Conservation (phyloP, 345 rosid species). For the Trapa incisa region DNA sequence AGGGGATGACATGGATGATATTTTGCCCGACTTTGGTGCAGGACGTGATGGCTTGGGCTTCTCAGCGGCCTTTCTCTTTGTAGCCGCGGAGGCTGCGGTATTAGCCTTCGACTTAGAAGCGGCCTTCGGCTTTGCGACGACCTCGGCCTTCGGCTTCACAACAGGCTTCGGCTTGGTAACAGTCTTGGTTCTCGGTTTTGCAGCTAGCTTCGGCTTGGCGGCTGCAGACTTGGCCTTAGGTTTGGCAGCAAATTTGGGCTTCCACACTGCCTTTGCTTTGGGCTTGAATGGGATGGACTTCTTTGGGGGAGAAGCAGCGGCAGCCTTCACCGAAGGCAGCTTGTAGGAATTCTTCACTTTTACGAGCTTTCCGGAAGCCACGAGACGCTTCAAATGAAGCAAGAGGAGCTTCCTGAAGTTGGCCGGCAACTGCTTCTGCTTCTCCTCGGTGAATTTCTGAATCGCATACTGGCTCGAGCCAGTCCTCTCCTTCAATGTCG, state of each 20-base stretch:
- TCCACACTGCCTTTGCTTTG: conserved; percentile 10
- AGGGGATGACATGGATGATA: conserved; percentile 30
- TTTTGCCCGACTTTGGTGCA: conserved; percentile 16
- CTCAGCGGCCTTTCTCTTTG: conserved; percentile 10
- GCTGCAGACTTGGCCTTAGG: conserved; percentile 6
- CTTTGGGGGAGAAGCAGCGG: conserved; percentile 2
- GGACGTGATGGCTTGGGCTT: conserved; percentile 20
- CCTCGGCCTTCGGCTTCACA: conserved; percentile 14
- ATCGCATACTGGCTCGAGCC: conserved; percentile 93
- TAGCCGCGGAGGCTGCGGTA: neutral
- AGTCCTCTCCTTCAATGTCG: conserved; percentile 60
- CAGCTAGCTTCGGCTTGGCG: conserved; percentile 1
- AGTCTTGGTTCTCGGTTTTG: conserved; percentile 25
- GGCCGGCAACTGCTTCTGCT: conserved; percentile 50
- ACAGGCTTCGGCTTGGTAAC: conserved; percentile 13
- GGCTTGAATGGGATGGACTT: conserved; percentile 2
- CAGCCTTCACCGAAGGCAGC: conserved; percentile 36
- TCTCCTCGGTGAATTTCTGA: conserved; percentile 68
- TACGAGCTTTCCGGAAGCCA: conserved; percentile 46
- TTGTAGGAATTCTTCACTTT: conserved; percentile 72
- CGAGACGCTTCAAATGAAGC: conserved; percentile 55
- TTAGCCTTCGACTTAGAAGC: neutral
- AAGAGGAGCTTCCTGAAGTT: conserved; percentile 56
- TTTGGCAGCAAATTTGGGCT: too few species aligned
- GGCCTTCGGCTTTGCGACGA: conserved; percentile 8